Evolutionary conservation across 768 basidiomycete species (phyloP).

Genomic region (Suillus subaureus): DNA sequence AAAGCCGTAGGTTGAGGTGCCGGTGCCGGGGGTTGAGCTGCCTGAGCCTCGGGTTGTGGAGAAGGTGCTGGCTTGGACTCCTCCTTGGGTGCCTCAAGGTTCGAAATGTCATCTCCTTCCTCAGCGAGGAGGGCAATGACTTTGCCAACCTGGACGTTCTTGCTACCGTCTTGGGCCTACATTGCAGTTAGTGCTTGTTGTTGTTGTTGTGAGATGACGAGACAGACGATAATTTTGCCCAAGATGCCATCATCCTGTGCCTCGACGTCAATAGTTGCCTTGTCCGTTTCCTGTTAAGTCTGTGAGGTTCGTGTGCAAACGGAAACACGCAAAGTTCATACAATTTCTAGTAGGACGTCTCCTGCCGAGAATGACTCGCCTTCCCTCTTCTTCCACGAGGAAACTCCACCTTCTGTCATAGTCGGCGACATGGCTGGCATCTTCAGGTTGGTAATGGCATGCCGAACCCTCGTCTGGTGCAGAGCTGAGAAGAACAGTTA

Average conservation of each 20-base stretch:
- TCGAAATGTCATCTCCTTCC: constrained; percentile 93
- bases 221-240: constrained; percentile 86
- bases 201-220: neutral
- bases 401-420: constrained; percentile 93
- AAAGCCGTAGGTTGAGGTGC: constrained; percentile 25
- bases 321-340: constrained; percentile 39
- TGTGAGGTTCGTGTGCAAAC: constrained; percentile 5
- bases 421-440: constrained; percentile 99
- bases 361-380: constrained; percentile 81
- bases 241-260: constrained; percentile 96
- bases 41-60: constrained; percentile 25
- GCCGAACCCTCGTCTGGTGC: constrained; percentile 51
- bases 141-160: constrained; percentile 85
- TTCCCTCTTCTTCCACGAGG: constrained; percentile 87
- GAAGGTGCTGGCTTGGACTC: constrained; percentile 25
- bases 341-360: constrained; percentile 89
- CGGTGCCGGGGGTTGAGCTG: constrained; percentile 22
- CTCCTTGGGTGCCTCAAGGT: constrained; percentile 65
- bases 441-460: constrained; percentile 71
- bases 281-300: constrained; percentile 79
- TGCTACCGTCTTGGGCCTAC: constrained; percentile 76
- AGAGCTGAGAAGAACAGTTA: constrained; percentile 32
- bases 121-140: constrained; percentile 92
- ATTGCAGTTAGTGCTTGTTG: neutral
- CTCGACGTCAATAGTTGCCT: constrained; percentile 97